phyloP scores from a whole-genome alignment of 106 monocot species.

The Allium cepa region DNA sequence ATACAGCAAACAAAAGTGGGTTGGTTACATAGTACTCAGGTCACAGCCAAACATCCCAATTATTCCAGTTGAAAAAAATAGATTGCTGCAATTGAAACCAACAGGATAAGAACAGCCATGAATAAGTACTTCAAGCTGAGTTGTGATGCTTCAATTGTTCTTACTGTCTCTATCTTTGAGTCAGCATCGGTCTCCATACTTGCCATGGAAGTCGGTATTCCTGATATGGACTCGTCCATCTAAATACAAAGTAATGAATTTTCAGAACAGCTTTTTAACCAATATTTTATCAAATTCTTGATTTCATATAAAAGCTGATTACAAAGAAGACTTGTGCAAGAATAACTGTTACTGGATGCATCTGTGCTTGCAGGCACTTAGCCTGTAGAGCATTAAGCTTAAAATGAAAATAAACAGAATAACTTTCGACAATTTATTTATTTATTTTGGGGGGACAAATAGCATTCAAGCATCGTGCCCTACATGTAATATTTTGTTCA shows the following conservation, averaged over 20 bases:
- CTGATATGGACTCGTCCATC: constrained; percentile 11
- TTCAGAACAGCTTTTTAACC: not conserved
- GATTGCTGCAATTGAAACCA: constrained; percentile 19
- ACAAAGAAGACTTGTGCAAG: not conserved
- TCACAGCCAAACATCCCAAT: not conserved
- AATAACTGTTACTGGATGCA: not conserved
- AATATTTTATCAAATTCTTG: not conserved
- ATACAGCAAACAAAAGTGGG: no score
- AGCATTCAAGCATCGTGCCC: not conserved
- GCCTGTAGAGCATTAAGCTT: no score
- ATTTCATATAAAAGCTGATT: not conserved
- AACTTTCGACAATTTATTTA: no score
- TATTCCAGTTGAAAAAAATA: constrained; percentile 11
- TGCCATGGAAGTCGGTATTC: not conserved
- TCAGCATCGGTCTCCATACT: constrained; percentile 3
- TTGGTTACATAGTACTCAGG: no score
- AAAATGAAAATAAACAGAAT: no score
- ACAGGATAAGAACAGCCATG: constrained; percentile 24
- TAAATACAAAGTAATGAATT: not conserved
- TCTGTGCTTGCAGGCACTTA: not conserved
- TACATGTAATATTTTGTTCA: no score
- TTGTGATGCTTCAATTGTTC: constrained; percentile 34
- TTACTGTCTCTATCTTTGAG: constrained; percentile 25
- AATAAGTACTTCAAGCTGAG: constrained; percentile 28
- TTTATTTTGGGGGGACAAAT: no score